Base-by-base conservation (phyloP, 805 yeast genomes). In the Teunomyces stri region DNA sequence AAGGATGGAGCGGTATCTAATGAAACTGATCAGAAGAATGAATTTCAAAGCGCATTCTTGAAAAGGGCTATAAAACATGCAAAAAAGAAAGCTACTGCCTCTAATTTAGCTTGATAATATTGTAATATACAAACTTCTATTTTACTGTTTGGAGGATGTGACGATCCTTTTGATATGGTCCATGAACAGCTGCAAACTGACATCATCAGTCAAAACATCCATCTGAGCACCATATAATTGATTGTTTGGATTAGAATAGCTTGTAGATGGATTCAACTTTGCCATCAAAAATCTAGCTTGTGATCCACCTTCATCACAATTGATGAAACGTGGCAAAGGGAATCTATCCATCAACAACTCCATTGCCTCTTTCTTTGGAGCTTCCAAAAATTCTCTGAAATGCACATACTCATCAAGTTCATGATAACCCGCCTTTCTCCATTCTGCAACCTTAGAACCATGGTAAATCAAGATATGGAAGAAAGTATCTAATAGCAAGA, bases 281-380 rank as follows among this genome's bases (percentile, higher is more conserved):
- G 88, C 84, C 74, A 80, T 80, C 47, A 84, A 69, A 61, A 84
- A 84, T 64, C 89, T 74, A 0, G 89, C 88, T 59, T 84, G 89
- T 0, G 88, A 82, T 3, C 88, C 89, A 46, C 88, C 88, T 60
- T 83, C 88, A 55, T 84, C 87, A 21, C 87, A 81, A 58, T 84
- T 88, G 45, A 84, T 81, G 54, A 82, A 84, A 56, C 89, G 71
- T 4, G 89, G 89, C 51, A 84, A 70, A 45, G 89, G 89, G 70
- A 80, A 84, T 55, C 89, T 66, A 56, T 84, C 89, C 50, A 80
- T 71, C 34, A 84, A 68, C 29, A 84, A 71, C 42, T 80, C 83
- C 50, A 84, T 81, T 9, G 88, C 89, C 55, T 83, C 89, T 47
- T 68, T 64, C 55, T 82, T 79, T 13, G 89, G 89, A 25, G 74